Base-by-base conservation (phyloP, 1,284 basidiomycete species). In the Golubevia pallescens region DNA sequence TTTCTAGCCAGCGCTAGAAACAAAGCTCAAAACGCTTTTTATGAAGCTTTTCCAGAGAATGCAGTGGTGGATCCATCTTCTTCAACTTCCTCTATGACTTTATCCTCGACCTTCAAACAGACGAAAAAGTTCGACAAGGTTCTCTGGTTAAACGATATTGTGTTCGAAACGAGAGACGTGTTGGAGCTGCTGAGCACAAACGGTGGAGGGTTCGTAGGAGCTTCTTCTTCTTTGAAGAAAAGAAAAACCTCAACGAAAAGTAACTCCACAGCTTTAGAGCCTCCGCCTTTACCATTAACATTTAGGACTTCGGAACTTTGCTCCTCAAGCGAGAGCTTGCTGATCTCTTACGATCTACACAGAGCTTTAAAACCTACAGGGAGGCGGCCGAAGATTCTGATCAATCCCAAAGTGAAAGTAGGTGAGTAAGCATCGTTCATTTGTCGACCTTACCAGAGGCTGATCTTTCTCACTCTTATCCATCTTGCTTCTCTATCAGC, bases 341-440 rank as follows among this genome's bases (percentile, higher is more conserved):
- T 81, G 23, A 61, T 62, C 1, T 74, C 71, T n/a, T 69, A 71
- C 53, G 78, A 81, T 69, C 75, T 81, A 55, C 78, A 81, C 58
- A 73, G 75, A 23, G 66, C 73, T 0, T 32, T 64, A 0, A 32
- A 54, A 6, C 62, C 78, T 0, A 4, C 3, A 5, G 34, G 34
- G 10, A n/a, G 57, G 3, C 70, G 74, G 7, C 78, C 78, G 0
- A 66, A 54, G 23, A 78, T 80, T 57, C 65, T 66, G 28, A 74
- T 80, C 59, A 76, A 78, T 21, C 76, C 74, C 5, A 38, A 38
- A 10, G 34, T 38, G 34, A 38, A 38, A 38, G 34, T 38, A 5
- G 34, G 34, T 38, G 34, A 38, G 34, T 38, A 38, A 10, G n/a
- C 5, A 57, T 28, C 3, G 73, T 77, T 57, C 64, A 60, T 38